Conservation (phyloP, 2,329 filamentous ascomycete genomes). For the Diplodia sapinea region DNA sequence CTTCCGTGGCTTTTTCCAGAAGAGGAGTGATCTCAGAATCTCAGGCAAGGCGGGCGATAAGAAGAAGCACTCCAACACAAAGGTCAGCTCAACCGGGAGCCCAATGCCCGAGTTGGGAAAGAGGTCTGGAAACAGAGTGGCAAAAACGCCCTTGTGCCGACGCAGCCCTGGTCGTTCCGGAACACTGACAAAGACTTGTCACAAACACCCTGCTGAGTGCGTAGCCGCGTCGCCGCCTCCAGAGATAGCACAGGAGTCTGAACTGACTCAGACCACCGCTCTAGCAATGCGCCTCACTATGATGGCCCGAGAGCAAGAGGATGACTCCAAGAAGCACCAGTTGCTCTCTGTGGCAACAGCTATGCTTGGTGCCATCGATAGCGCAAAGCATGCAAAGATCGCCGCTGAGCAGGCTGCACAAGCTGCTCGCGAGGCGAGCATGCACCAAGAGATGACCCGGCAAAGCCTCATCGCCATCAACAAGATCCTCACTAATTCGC, state of each 20-base stretch:
- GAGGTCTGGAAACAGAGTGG: background rate
- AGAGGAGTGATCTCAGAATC: slow-evolving; percentile 6
- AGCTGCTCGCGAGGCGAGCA: slow-evolving; percentile 37
- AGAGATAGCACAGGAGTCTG: background rate
- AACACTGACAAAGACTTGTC: slow-evolving; percentile 35
- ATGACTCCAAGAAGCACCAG: slow-evolving; percentile 14
- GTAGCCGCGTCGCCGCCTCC: background rate
- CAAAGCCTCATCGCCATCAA: slow-evolving; percentile 27
- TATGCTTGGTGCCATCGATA: slow-evolving; percentile 35
- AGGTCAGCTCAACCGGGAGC: slow-evolving; percentile 7
- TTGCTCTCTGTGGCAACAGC: slow-evolving; percentile 18
- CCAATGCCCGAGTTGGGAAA: slow-evolving; percentile 3
- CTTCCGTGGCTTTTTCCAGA: slow-evolving; percentile 27
- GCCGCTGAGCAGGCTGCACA: slow-evolving; percentile 36
- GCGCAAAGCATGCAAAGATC: slow-evolving; percentile 36
- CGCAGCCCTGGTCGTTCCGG: background rate
- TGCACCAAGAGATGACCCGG: slow-evolving; percentile 33
- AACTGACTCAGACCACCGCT: background rate
- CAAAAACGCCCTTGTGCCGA: slow-evolving; percentile 2
- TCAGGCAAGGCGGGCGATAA: background rate
- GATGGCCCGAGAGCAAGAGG: slow-evolving; percentile 11
- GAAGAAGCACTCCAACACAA: slow-evolving; percentile 13
- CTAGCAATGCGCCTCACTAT: slow-evolving; percentile 16
- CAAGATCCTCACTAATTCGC: slow-evolving; percentile 16
- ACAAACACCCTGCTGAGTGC: slow-evolving; percentile 7